Evolutionary conservation across 306 rosid species (phyloP), one percentile per base, ranked within the genome.

Genomic region (Castanopsis chinensis): DNA sequence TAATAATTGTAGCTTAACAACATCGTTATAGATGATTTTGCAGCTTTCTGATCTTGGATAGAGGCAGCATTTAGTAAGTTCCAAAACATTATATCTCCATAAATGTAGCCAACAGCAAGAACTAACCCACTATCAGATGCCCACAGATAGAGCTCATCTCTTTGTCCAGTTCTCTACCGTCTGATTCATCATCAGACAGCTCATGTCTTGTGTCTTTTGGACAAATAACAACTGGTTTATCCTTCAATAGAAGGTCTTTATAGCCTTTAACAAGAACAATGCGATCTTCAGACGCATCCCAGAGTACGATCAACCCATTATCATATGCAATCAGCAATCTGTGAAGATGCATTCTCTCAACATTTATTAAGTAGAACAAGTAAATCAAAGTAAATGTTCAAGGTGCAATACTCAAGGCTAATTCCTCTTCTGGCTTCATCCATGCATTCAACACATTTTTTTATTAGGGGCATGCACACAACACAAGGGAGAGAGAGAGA

Each of bases 1-100:
- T 68, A 92, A 85, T 83, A 92, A 72, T 72, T 94, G 92, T 80
- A 94, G 91, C 89, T 92, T 94, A 73, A 89, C 86, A 76, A 85
- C 96, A 79, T 83, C 83, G 77, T 73, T 83, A 13, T 82, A 12
- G 83, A 76, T 80, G 80, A 41, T 32, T 80, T 86, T 80, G 75
- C 79, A 70, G 80, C 84, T 63, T 82, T 83, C 77, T 82, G 85
- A 71, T 80, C 87, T 19, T 35, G 57, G 76, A 78, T 69, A 75
- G 87, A 56, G 86, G 79, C 80, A 52, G 82, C 84, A 83, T 82
- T 81, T 80, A 92, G 86, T 60, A 92, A 75, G 76, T 92, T 89
- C 97, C 96, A 94, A 81, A 94, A 88, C 84, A 92, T 81, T 85
- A 94, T 90, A 89, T 92, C 98, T 83, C 97, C 98, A 82, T 94